Percentiles rank a stretch among this genome's conserved stretches.
Evolutionary conservation across 2,329 filamentous ascomycete genomes (phyloP).

Genomic region (Metarhizium anisopliae): DNA sequence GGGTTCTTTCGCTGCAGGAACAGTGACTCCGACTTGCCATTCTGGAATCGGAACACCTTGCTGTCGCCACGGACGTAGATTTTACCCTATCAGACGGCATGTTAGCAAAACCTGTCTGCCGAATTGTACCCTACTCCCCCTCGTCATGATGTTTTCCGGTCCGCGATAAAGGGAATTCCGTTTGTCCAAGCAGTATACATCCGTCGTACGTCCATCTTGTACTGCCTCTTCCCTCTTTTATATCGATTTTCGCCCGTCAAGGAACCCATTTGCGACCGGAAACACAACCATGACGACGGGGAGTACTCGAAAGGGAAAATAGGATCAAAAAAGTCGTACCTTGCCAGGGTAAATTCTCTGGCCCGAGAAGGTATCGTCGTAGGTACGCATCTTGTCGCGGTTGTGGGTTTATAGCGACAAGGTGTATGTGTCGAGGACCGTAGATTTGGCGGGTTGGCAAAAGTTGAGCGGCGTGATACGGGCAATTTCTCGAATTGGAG

Average conservation of each 20-base stretch:
- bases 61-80: slow-evolving; percentile 99
- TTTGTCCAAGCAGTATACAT: not conserved
- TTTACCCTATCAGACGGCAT: slow-evolving; percentile 64
- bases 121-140: not conserved
- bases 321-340: slow-evolving; percentile 34
- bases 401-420: slow-evolving; percentile 31
- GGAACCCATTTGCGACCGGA: not conserved
- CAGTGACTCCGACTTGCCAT: slow-evolving; percentile 98
- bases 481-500: slow-evolving; percentile 32
- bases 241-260: not conserved
- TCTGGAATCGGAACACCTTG: slow-evolving; percentile 99
- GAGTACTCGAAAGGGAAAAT: not conserved
- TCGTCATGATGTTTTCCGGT: not conserved
- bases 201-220: not conserved
- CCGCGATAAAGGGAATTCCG: not conserved
- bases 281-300: not conserved
- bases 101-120: slow-evolving; percentile 16
- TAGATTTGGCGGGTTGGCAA: slow-evolving; percentile 27
- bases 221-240: not conserved
- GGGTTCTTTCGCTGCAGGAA: slow-evolving; percentile 99
- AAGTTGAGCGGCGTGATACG: slow-evolving; percentile 24
- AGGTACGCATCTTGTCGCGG: slow-evolving; percentile 53
- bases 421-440: slow-evolving; percentile 30
- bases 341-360: slow-evolving; percentile 61
- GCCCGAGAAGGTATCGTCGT: slow-evolving; percentile 59